These are phyloP conservation scores for Mycogone perniciosa DNA, from an alignment of 2,329 filamentous ascomycete species.

Conservation along the genomic window DNA sequence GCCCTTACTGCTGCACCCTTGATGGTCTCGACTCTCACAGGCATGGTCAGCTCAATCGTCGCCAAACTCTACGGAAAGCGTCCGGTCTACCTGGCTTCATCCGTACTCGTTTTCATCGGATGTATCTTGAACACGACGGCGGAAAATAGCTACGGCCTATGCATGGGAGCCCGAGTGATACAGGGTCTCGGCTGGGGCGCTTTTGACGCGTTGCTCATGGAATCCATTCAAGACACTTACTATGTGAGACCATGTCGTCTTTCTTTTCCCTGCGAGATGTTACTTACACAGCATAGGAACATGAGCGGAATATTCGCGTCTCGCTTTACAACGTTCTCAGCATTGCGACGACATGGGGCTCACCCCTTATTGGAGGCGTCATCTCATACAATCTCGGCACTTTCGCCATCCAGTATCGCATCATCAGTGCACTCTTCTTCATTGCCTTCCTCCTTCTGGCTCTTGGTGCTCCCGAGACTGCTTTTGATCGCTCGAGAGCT, in stretches of 20 bases:
- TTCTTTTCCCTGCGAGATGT: not conserved
- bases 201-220: constrained; percentile 48
- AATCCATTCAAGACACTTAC: constrained; percentile 50
- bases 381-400: constrained; percentile 35
- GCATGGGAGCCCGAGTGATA: constrained; percentile 47
- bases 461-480: constrained; percentile 46
- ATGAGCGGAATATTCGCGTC: constrained; percentile 42
- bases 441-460: constrained; percentile 41
- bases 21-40: constrained; percentile 42
- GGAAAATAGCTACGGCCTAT: constrained; percentile 34
- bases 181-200: constrained; percentile 55
- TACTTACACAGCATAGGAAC: constrained; percentile 32
- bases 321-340: constrained; percentile 40
- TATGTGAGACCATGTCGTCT: constrained; percentile 36
- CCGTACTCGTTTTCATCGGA: constrained; percentile 41
- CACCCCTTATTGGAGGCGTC: constrained; percentile 47
- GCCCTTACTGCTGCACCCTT: constrained; percentile 48
- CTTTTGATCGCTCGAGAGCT: constrained; percentile 37
- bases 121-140: constrained; percentile 45
- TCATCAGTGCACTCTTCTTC: constrained; percentile 43
- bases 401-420: constrained; percentile 44
- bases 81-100: constrained; percentile 44
- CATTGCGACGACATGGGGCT: constrained; percentile 45
- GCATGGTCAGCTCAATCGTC: constrained; percentile 35
- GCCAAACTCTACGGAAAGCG: constrained; percentile 47